Percentiles rank a stretch among this genome's conserved stretches.
Conservation (phyloP, 2,329 filamentous ascomycete species). For the Malbranchea zuffiana region DNA sequence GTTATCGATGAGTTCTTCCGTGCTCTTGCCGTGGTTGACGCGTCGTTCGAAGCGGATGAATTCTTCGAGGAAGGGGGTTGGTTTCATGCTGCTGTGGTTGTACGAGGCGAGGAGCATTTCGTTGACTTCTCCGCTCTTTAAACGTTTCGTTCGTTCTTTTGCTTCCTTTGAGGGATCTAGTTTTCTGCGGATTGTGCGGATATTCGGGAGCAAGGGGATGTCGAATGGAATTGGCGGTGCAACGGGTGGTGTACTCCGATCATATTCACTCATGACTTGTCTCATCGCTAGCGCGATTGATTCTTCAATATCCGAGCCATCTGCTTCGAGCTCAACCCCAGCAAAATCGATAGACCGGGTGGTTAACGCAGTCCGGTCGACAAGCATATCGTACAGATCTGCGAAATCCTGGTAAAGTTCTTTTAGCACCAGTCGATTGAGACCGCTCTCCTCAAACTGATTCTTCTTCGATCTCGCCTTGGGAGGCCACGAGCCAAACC, state of each 20-base stretch:
- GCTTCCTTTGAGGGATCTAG: slow-evolving; percentile 62
- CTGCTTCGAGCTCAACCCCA: slow-evolving; percentile 42
- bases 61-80: slow-evolving; percentile 37
- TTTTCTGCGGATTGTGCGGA: slow-evolving; percentile 54
- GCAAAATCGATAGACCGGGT: slow-evolving; percentile 64
- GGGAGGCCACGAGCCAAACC: slow-evolving; percentile 73
- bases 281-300: slow-evolving; percentile 60
- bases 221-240: slow-evolving; percentile 88
- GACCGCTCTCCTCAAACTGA: slow-evolving; percentile 68
- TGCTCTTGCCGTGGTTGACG: slow-evolving; percentile 32
- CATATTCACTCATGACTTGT: slow-evolving; percentile 74
- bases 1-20: slow-evolving; percentile 37
- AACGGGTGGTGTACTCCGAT: slow-evolving; percentile 78
- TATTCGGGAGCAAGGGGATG: slow-evolving; percentile 62
- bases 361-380: slow-evolving; percentile 67
- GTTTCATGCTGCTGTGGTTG: slow-evolving; percentile 58
- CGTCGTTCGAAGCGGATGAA: slow-evolving; percentile 41
- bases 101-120: slow-evolving; percentile 69
- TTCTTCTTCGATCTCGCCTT: slow-evolving; percentile 90
- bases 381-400: slow-evolving; percentile 76
- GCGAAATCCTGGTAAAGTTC: slow-evolving; percentile 79
- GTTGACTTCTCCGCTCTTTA: slow-evolving; percentile 69
- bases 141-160: slow-evolving; percentile 57
- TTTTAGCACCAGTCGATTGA: slow-evolving; percentile 73
- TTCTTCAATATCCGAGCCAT: slow-evolving; percentile 41